Base-by-base conservation (phyloP, 495 filamentous ascomycete genomes). In the Aspergillus mulundensis region DNA sequence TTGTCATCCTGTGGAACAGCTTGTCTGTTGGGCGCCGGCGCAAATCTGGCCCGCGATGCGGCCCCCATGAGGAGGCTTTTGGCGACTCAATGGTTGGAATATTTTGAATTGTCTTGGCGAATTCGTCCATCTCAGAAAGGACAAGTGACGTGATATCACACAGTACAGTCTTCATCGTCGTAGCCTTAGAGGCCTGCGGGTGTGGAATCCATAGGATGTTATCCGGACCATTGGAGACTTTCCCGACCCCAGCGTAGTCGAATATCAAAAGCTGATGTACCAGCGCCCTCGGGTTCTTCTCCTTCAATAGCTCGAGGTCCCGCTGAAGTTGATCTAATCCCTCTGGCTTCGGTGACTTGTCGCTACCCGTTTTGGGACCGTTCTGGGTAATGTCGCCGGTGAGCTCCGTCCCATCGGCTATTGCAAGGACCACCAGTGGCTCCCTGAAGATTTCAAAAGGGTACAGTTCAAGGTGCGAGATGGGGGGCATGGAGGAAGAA, bases 151-250 rank as follows among this genome's bases (percentile, higher is more conserved):
- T 93, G 44, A 96, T 82, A 70, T 97, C 91, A 66, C 94, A 96
- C 79, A 97, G 86, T 58, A 95, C 82, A 2, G 90, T 96, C 70
- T 94, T 96, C 77, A 95, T 92, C 4, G 89, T 96, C n/a, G 90
- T 95, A 42, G 84, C 81, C 66, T 85, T 88, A 32, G 84, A 89
- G 18, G 83, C 77, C 53, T 86, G 79, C 16, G 77, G 76, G 0
- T 85, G 80, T n/a, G 91, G 91, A 15, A 98, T 83, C 48, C 84
- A 79, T 34, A 88, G 74, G 30, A 95, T 70, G 62, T 74, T 74
- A 24, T 76, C 68, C 30, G 79, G 70, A 21, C 74, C 71, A 70
- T 73, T 75, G 20, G 55, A 59, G 57, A 72, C 60, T 54, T 66
- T 76, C 23, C 71, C 64, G 20, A 78, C 61, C 1, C 57, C 68